These are phyloP conservation scores for Gossypium arboreum DNA, from an alignment of 345 rosid genomes.

Conservation along the genomic window DNA sequence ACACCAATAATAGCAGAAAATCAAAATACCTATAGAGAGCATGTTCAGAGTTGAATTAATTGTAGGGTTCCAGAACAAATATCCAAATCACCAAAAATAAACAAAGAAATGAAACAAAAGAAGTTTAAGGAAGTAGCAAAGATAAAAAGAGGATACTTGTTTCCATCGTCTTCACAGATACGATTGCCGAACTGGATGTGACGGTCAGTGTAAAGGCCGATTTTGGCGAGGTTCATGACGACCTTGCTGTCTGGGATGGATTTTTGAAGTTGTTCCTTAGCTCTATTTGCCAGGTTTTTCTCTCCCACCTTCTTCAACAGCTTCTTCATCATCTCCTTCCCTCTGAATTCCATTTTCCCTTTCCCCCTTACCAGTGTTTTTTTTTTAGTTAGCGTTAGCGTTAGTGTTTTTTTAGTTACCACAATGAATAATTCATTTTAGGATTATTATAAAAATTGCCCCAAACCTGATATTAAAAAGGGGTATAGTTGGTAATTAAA, in stretches of 20 bases:
- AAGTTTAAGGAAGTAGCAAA: background rate
- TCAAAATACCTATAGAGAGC: background rate
- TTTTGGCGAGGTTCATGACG: constrained; percentile 80
- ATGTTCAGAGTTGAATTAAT: too few relatives aligned
- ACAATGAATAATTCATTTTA: background rate
- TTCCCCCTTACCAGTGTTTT: background rate
- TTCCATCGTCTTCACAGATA: constrained; percentile 91
- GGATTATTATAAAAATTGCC: too few relatives aligned
- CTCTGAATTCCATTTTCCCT: constrained; percentile 64
- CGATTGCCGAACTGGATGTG: constrained; percentile 90
- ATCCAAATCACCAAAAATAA: too few relatives aligned
- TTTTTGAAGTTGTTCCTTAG: constrained; percentile 58
- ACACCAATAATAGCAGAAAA: too few relatives aligned
- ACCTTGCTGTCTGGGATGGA: constrained; percentile 66
- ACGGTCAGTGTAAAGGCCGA: constrained; percentile 85
- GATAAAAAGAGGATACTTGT: constrained; percentile 45
- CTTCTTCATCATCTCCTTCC: constrained; percentile 87
- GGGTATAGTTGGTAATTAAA: too few relatives aligned
- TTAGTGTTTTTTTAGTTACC: background rate
- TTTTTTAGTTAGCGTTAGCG: background rate
- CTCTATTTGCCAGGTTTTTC: constrained; percentile 50
- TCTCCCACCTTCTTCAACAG: constrained; percentile 70
- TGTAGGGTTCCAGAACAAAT: too few relatives aligned
- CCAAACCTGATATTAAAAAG: too few relatives aligned
- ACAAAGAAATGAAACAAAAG: background rate